A percentile compares a stretch with the other conserved stretches of the same genome.
Conservation (phyloP, 176 grass and related monocot genomes). For the Melocanna baccifera region DNA sequence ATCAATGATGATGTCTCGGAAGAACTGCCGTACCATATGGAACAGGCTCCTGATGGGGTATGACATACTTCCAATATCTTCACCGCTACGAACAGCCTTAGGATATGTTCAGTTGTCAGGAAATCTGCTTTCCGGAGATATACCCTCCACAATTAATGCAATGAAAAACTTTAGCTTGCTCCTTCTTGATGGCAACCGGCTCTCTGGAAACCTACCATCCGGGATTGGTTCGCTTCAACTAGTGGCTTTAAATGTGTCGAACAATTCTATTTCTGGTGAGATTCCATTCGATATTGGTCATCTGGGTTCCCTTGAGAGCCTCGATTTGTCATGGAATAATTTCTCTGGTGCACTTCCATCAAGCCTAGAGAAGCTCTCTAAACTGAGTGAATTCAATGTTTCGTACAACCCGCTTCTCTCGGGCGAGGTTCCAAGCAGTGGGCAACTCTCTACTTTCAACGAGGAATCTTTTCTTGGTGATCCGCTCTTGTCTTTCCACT, state of each 20-base stretch:
- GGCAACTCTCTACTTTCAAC: slow-evolving; percentile 39
- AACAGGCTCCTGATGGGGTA: slow-evolving; percentile 35
- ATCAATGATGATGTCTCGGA: slow-evolving; percentile 3
- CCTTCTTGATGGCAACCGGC: slow-evolving; percentile 37
- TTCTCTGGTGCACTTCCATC: slow-evolving; percentile 46
- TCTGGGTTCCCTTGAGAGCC: slow-evolving; percentile 31
- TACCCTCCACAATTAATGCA: slow-evolving; percentile 28
- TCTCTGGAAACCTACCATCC: slow-evolving; percentile 38
- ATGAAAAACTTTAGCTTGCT: slow-evolving; percentile 43
- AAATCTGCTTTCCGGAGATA: not conserved
- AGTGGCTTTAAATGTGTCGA: slow-evolving; percentile 40
- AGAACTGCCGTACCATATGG: slow-evolving; percentile 38
- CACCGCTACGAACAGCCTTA: not conserved
- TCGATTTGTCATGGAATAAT: slow-evolving; percentile 58
- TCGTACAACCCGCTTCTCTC: slow-evolving; percentile 24
- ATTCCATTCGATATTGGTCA: slow-evolving; percentile 44
- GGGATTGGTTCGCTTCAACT: slow-evolving; percentile 29
- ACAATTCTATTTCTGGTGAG: slow-evolving; percentile 46
- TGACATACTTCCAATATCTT: slow-evolving; percentile 4
- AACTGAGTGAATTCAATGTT: slow-evolving; percentile 51
- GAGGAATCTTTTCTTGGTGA: slow-evolving; percentile 47
- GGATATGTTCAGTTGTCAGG: slow-evolving; percentile 56
- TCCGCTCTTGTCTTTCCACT: slow-evolving; percentile 8
- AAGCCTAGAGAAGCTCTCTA: slow-evolving; percentile 29
- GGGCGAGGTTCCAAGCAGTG: too few species aligned